phyloP scores from a whole-genome alignment of 495 filamentous ascomycete genomes.

The Trichocladium antarcticum region DNA sequence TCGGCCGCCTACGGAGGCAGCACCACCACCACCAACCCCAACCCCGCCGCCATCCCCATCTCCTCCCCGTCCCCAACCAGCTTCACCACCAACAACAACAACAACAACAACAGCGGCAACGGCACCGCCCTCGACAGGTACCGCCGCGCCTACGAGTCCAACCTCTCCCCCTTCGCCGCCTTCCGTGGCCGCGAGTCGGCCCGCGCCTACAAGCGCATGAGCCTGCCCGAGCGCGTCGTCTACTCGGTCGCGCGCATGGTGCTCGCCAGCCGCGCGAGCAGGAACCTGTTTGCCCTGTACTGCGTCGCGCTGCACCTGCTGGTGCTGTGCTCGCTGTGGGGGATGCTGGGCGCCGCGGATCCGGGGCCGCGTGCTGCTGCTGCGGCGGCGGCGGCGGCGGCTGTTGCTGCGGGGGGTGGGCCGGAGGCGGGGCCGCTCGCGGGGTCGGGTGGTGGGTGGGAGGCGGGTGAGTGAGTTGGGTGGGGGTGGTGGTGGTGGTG shows the following conservation, averaged over 20 bases:
- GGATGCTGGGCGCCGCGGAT: constrained; percentile 49
- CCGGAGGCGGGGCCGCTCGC: constrained; percentile 11
- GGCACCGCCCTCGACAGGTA: constrained; percentile 75
- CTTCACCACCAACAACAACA: constrained; percentile 23
- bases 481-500: background rate
- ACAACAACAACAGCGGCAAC: constrained; percentile 32
- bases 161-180: constrained; percentile 88
- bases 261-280: constrained; percentile 75
- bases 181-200: constrained; percentile 87
- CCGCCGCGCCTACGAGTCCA: constrained; percentile 84
- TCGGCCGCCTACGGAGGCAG: constrained; percentile 61
- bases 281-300: constrained; percentile 93
- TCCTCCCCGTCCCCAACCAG: background rate
- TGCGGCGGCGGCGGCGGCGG: constrained; percentile 16
- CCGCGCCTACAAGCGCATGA: constrained; percentile 92
- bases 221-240: constrained; percentile 74
- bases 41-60: constrained; percentile 54
- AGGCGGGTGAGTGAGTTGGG: constrained; percentile 12
- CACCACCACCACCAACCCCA: constrained; percentile 58
- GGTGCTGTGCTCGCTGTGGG: constrained; percentile 76
- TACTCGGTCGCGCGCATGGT: constrained; percentile 87
- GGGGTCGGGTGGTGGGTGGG: constrained; percentile 28
- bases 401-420: constrained; percentile 11
- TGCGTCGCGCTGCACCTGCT: constrained; percentile 80
- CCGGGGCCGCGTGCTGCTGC: constrained; percentile 16